phyloP scores from a whole-genome alignment of 2,329 filamentous ascomycete genomes.

The Phyllosticta citribraziliensis region DNA sequence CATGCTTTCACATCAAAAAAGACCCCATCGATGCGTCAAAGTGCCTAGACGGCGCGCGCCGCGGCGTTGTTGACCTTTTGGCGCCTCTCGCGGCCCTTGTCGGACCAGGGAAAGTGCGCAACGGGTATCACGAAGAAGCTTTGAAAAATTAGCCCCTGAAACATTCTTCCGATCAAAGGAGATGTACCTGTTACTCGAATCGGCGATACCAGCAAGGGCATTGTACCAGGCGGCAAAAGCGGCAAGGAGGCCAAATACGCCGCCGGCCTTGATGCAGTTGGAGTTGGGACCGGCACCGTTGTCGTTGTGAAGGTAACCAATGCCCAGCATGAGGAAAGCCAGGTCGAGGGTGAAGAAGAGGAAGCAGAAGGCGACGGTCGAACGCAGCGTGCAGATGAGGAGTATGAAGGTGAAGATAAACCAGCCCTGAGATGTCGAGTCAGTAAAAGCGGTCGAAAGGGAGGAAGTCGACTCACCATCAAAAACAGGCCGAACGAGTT shows the following conservation, averaged over 20 bases:
- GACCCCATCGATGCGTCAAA: not conserved
- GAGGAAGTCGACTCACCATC: slow-evolving; percentile 29
- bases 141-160: slow-evolving; percentile 13
- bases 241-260: slow-evolving; percentile 43
- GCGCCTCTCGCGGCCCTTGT: slow-evolving; percentile 30
- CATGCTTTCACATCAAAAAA: too few relatives aligned
- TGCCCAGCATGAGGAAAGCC: slow-evolving; percentile 48
- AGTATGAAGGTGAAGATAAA: slow-evolving; percentile 50
- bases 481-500: slow-evolving; percentile 49
- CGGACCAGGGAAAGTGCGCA: slow-evolving; percentile 88
- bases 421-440: slow-evolving; percentile 38
- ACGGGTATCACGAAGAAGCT: slow-evolving; percentile 93
- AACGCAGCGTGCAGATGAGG: slow-evolving; percentile 46
- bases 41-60: slow-evolving; percentile 18
- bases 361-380: slow-evolving; percentile 48
- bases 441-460: not conserved
- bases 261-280: slow-evolving; percentile 41
- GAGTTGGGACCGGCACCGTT: slow-evolving; percentile 28
- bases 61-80: slow-evolving; percentile 31
- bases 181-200: slow-evolving; percentile 39
- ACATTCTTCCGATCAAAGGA: not conserved
- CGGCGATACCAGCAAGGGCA: slow-evolving; percentile 45
- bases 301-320: slow-evolving; percentile 41
- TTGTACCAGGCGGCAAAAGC: slow-evolving; percentile 48
- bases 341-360: slow-evolving; percentile 51